These are phyloP conservation scores for Filosporella fistucella DNA, from an alignment of 495 filamentous ascomycete species.

Conservation along the genomic window DNA sequence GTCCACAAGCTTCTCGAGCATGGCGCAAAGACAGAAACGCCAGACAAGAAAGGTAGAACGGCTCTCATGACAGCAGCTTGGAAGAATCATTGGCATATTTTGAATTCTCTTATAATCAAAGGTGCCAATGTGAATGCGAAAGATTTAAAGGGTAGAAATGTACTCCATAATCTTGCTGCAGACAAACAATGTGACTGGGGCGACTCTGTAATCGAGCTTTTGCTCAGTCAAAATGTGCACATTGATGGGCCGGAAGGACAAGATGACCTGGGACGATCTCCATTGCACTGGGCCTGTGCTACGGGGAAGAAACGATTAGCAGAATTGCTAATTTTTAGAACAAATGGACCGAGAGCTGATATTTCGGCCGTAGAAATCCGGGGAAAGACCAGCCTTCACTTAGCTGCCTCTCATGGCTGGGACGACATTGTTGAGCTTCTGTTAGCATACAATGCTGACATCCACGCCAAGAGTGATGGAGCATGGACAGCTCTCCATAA, in stretches of 20 bases:
- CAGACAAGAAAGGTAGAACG: conserved; percentile 28
- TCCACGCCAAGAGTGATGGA: conserved; percentile 40
- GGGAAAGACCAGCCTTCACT: conserved; percentile 57
- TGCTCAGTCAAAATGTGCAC: conserved; percentile 37
- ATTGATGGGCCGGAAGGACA: conserved; percentile 38
- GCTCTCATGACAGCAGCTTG: conserved; percentile 24
- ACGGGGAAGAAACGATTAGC: conserved; percentile 53
- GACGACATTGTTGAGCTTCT: conserved; percentile 50
- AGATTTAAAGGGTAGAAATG: conserved; percentile 22
- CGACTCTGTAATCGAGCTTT: conserved; percentile 39
- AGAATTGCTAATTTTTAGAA: conserved; percentile 46
- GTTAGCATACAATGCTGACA: conserved; percentile 44
- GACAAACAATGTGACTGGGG: conserved; percentile 52
- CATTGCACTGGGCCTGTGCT: conserved; percentile 60
- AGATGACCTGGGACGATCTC: conserved; percentile 44
- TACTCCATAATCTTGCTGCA: conserved; percentile 50
- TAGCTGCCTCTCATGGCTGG: conserved; percentile 45
- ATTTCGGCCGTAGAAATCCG: conserved; percentile 47
- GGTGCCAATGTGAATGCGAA: conserved; percentile 26
- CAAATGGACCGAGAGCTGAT: conserved; percentile 35
- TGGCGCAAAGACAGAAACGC: conserved; percentile 38
- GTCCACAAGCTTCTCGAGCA: conserved; percentile 29
- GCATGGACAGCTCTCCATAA: conserved; percentile 64
- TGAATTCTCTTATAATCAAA: conserved; percentile 19
- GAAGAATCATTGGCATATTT: conserved; percentile 22